Conservation (phyloP, 352 stramenopile genomes). For the Nothophytophthora sp. region DNA sequence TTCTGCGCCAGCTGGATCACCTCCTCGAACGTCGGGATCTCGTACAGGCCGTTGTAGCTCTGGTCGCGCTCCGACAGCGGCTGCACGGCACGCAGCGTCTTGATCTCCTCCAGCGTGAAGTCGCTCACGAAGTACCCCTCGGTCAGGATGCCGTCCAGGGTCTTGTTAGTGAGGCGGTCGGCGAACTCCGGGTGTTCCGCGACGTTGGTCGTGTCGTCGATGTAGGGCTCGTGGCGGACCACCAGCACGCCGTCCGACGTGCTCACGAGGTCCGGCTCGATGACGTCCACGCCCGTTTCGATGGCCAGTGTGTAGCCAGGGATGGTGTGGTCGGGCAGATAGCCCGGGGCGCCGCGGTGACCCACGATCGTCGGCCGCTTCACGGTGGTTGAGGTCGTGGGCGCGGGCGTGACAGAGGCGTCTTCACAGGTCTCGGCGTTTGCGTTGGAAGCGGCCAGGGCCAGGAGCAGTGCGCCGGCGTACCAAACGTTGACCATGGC, state of each 20-base stretch:
- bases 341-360: constrained; percentile 88
- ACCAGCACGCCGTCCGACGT: constrained; percentile 87
- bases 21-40: constrained; percentile 89
- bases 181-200: constrained; percentile 70
- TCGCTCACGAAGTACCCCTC: constrained; percentile 89
- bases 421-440: constrained; percentile 32
- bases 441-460: constrained; percentile 19
- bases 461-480: constrained; percentile 25
- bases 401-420: constrained; percentile 28
- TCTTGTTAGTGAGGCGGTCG: constrained; percentile 54
- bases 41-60: constrained; percentile 81
- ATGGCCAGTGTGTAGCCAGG: constrained; percentile 89
- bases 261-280: constrained; percentile 91
- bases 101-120: constrained; percentile 92
- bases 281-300: constrained; percentile 90
- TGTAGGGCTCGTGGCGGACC: constrained; percentile 86
- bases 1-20: constrained; percentile 82
- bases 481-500: constrained; percentile 53
- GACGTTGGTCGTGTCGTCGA: constrained; percentile 92
- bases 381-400: constrained; percentile 17
- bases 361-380: constrained; percentile 63
- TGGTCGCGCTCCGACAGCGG: constrained; percentile 75
- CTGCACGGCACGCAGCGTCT: constrained; percentile 84
- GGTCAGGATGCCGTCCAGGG: constrained; percentile 54
- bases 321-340: constrained; percentile 92